Percentiles rank a stretch among this genome's conserved stretches.
Evolutionary conservation across 805 yeast genomes (phyloP).

Genomic region (Saccharomycopsis vini): DNA sequence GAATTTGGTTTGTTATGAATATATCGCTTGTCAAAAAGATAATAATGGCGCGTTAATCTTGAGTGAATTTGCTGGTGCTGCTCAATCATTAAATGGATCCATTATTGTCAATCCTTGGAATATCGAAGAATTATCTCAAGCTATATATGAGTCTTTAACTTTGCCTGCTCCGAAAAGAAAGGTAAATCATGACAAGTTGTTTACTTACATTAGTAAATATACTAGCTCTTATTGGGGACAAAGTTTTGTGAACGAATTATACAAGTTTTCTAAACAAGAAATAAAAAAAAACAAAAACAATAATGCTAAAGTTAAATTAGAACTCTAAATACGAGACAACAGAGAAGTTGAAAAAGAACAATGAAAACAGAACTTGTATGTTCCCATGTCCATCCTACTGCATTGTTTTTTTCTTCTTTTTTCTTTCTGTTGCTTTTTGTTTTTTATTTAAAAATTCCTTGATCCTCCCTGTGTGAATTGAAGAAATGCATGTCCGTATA

Average conservation of each 20-base stretch:
- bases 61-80: conserved; percentile 98
- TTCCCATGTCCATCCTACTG: too few species aligned
- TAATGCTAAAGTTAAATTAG: too few species aligned
- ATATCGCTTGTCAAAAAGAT: conserved; percentile 88
- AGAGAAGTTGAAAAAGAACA: too few species aligned
- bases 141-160: conserved; percentile 80
- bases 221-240: conserved; percentile 98
- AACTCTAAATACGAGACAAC: too few species aligned
- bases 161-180: conserved; percentile 72
- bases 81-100: conserved; percentile 93
- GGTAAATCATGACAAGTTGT: conserved; percentile 74
- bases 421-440: too few species aligned
- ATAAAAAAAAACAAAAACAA: too few species aligned
- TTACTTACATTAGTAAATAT: conserved; percentile 82
- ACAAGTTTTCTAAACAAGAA: conserved; percentile 30
- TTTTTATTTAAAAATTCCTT: too few species aligned
- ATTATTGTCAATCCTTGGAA: conserved; percentile 97
- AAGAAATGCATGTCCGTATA: too few species aligned
- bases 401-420: too few species aligned
- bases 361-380: too few species aligned
- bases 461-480: too few species aligned
- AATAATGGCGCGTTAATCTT: conserved; percentile 79
- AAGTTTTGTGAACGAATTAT: conserved; percentile 81
- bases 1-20: conserved; percentile 94
- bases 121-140: conserved; percentile 82